phyloP scores from a whole-genome alignment of 768 basidiomycete genomes.

The Melanogaster broomeanus region DNA sequence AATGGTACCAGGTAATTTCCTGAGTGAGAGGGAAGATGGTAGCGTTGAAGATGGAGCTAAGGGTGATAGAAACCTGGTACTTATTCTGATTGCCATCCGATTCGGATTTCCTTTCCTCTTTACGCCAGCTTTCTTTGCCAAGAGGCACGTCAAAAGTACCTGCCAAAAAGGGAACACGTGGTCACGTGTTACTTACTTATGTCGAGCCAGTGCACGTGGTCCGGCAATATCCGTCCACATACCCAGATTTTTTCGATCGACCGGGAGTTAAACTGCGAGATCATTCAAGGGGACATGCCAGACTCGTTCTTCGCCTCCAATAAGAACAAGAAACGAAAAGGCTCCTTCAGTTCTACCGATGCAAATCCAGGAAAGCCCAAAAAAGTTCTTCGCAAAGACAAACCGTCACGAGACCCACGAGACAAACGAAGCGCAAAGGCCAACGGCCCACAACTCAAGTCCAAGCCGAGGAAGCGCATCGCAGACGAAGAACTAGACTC shows the following conservation, averaged over 20 bases:
- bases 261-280: not conserved
- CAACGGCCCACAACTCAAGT: slow-evolving; percentile 17
- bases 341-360: slow-evolving; percentile 36
- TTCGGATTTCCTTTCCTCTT: not conserved
- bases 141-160: too few relatives aligned
- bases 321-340: slow-evolving; percentile 66
- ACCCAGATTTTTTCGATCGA: slow-evolving; percentile 23
- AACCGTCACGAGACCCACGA: slow-evolving; percentile 1
- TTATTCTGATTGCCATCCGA: slow-evolving; percentile 11
- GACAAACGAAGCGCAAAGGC: slow-evolving; percentile 19
- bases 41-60: not conserved
- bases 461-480: slow-evolving; percentile 23
- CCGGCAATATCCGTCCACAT: slow-evolving; percentile 12
- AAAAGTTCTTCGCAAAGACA: slow-evolving; percentile 19
- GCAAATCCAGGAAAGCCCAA: slow-evolving; percentile 19
- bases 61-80: slow-evolving; percentile 5
- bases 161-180: slow-evolving; percentile 8
- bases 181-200: too few relatives aligned
- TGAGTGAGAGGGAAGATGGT: not conserved
- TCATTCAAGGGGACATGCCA: slow-evolving; percentile 51
- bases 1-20: slow-evolving; percentile 2
- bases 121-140: too few relatives aligned
- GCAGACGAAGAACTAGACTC: slow-evolving; percentile 68
- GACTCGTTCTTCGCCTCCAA: slow-evolving; percentile 77
- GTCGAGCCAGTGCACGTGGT: too few relatives aligned